Base-by-base conservation (phyloP, 345 rosid species). In the Eucalyptus cladocalyx region DNA sequence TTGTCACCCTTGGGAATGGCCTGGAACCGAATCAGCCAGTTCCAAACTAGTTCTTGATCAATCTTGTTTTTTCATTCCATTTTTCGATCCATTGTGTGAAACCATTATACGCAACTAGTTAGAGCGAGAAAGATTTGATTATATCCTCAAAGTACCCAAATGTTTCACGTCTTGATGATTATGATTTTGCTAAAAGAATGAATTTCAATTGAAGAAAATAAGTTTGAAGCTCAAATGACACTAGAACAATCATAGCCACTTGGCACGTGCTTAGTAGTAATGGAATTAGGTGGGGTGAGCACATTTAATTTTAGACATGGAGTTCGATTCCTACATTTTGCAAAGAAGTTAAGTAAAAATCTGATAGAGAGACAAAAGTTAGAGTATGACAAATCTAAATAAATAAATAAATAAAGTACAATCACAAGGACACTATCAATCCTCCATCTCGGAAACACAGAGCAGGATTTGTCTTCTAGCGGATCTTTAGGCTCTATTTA, bases 311-410 rank as follows among this genome's bases (percentile, higher is more conserved):
- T 53, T 53, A 53, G 58, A 53, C 26, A 53, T 21, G 26, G 26
- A 56, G 12, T 10, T 56, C 4, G 3, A 56, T 6, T 56, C 30
- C 6, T 53, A 53, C 5, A 53, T 53, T 53, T 19, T 53, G 58
- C 10, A 53, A 53, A 53, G 5, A 53, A 53, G 1, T 24, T 19
- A 19, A 19, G 11, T 53, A 53, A 53, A 53, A 53, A 24, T 8
- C 0, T 8, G 2, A 53, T 2, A 8, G 5, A 8, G 24, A 53
- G 11, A 19, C 24, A 2, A 53, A 1, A 53, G 58, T 19, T 53
- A 53, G 58, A 19, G 24, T 53, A 7, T 4, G 4, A 53, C 56
- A 53, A 51, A 53, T 53, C 10, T 7, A 53, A 18, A 53, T 7
- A 19, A 53, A 53, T 7, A 19, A 53, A 53, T 51, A 51, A 53